Conservation (phyloP, 768 basidiomycete genomes). For the Coprinopsis cinerea region DNA sequence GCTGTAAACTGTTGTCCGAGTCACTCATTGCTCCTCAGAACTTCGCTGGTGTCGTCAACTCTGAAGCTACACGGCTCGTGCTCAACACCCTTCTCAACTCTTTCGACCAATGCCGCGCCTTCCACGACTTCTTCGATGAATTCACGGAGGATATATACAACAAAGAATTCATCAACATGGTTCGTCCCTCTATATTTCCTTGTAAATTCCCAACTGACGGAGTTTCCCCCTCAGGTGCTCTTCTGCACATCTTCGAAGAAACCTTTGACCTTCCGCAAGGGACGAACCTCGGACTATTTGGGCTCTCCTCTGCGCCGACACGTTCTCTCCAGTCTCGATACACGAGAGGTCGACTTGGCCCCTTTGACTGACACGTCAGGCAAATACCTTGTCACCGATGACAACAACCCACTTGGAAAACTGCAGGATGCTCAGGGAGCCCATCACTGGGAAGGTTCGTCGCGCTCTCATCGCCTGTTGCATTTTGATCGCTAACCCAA, state of each 20-base stretch:
- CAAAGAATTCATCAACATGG: constrained; percentile 68
- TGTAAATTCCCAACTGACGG: neutral
- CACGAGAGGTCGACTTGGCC: constrained; percentile 49
- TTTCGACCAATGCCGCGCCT: constrained; percentile 79
- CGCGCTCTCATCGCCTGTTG: constrained; percentile 2
- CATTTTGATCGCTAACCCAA: neutral
- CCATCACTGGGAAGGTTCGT: constrained; percentile 74
- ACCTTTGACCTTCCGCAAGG: constrained; percentile 54
- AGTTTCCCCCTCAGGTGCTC: constrained; percentile 50
- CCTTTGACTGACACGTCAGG: constrained; percentile 36
- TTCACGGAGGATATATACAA: constrained; percentile 42
- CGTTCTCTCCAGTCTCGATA: constrained; percentile 45
- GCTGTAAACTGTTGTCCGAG: neutral
- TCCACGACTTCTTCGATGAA: constrained; percentile 59
- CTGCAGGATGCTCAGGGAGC: constrained; percentile 62
- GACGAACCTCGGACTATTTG: constrained; percentile 54
- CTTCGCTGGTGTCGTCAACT: constrained; percentile 68
- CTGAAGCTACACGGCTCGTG: constrained; percentile 59
- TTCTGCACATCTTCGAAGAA: constrained; percentile 63
- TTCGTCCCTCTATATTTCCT: constrained; percentile 34
- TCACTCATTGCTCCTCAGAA: constrained; percentile 45
- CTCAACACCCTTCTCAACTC: constrained; percentile 59
- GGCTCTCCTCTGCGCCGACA: constrained; percentile 61
- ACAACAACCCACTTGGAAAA: constrained; percentile 51
- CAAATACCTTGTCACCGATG: constrained; percentile 56